Evolutionary conservation across 306 rosid species (phyloP).

Genomic region (Vigna angularis): DNA sequence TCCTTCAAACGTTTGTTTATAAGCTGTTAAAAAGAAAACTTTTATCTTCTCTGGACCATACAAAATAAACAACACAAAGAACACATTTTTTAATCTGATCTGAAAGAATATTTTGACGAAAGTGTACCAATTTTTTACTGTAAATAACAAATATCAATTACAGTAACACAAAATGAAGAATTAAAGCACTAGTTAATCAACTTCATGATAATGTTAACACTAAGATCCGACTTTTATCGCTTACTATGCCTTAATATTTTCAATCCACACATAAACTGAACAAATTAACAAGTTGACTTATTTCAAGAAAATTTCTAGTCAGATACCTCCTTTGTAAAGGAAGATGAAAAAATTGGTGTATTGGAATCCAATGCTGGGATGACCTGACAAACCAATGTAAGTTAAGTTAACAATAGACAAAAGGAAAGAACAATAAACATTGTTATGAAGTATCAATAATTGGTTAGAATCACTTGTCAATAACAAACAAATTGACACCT

Average conservation of each 20-base stretch:
- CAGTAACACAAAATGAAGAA: neutral
- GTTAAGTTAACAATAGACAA: neutral
- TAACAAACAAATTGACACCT: neutral
- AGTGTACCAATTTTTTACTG: neutral
- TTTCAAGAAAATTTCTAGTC: neutral
- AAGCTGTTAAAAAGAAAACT: conserved; percentile 2
- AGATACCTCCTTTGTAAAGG: conserved; percentile 29
- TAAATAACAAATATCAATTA: neutral
- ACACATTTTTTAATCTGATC: neutral
- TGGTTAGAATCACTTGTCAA: neutral
- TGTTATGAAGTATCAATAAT: neutral
- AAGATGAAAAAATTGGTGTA: conserved; percentile 16
- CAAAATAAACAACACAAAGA: neutral
- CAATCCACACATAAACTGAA: neutral
- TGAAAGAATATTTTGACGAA: neutral
- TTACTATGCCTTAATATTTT: conserved; percentile 2
- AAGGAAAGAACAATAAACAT: neutral
- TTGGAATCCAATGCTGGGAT: conserved; percentile 23
- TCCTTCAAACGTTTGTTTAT: conserved; percentile 15
- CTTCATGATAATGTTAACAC: neutral
- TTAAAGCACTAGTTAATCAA: neutral
- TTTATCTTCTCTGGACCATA: neutral
- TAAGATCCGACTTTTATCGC: neutral
- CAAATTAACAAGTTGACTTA: neutral
- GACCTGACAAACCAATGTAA: conserved; percentile 14